Percentiles rank a stretch among this genome's conserved stretches.
These are phyloP conservation scores for Lecanicillium sp. DNA, from an alignment of 2,329 filamentous ascomycete genomes.

Conservation along the genomic window DNA sequence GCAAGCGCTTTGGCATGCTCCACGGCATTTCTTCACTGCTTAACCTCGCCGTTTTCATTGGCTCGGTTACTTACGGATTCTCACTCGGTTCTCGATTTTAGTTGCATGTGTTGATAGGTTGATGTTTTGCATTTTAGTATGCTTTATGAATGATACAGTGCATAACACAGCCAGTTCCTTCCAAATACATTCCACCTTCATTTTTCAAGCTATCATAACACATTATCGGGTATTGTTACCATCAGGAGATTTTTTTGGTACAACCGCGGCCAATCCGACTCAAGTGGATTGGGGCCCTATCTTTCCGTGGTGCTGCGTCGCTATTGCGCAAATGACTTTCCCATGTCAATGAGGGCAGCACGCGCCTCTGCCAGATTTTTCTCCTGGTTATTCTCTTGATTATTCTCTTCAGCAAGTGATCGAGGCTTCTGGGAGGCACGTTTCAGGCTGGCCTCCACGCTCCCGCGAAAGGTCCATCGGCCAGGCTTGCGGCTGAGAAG, in stretches of 20 bases:
- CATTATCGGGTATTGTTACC: no score
- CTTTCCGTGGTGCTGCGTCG: no score
- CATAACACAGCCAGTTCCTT: conserved; percentile 2
- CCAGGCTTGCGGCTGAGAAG: conserved; percentile 38
- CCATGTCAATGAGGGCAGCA: no score
- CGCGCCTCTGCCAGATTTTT: no score
- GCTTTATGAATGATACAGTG: neutral
- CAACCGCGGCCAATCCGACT: no score
- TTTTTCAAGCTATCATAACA: no score
- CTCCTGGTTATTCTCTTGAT: no score
- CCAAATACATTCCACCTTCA: no score
- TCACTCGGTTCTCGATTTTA: conserved; percentile 52
- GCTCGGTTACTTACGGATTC: conserved; percentile 71
- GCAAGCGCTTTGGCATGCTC: conserved; percentile 69
- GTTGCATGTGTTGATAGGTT: neutral
- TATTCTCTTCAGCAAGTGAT: conserved; percentile 18
- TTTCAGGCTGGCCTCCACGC: conserved; percentile 26
- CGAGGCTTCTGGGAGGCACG: conserved; percentile 17
- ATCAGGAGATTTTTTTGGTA: no score
- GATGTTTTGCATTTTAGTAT: no score
- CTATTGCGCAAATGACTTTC: no score
- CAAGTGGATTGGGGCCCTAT: no score
- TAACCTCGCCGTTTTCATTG: conserved; percentile 66
- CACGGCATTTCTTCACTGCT: conserved; percentile 78
- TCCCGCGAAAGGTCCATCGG: conserved; percentile 35